Conservation (phyloP, 2,329 filamentous ascomycete genomes). For the Microdochium paspali region DNA sequence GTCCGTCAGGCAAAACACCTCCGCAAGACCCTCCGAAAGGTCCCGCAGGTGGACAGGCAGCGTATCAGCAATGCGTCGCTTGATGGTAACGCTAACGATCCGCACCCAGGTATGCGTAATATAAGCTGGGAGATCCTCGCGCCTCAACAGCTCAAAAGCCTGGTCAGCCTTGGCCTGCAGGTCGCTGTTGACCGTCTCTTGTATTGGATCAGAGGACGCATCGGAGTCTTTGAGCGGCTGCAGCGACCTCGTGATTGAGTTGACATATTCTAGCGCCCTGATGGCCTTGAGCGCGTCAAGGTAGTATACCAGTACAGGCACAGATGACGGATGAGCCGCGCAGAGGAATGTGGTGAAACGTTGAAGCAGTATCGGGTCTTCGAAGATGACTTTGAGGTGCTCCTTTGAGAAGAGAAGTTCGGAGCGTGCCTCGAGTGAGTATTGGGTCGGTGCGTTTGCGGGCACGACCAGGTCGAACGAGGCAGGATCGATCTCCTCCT, state of each 20-base stretch:
- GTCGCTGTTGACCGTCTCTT: constrained; percentile 44
- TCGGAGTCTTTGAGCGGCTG: constrained; percentile 43
- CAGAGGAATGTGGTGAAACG: constrained; percentile 61
- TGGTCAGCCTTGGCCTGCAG: constrained; percentile 54
- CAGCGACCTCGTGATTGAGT: constrained; percentile 55
- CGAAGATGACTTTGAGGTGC: constrained; percentile 57
- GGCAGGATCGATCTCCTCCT: constrained; percentile 25
- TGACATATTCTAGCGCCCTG: constrained; percentile 61
- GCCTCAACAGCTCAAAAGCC: constrained; percentile 54
- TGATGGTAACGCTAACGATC: constrained; percentile 61
- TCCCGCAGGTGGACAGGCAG: constrained; percentile 54
- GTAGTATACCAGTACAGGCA: constrained; percentile 62
- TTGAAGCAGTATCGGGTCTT: constrained; percentile 50
- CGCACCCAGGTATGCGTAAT: constrained; percentile 60
- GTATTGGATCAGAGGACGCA: constrained; percentile 41
- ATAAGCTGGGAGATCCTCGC: constrained; percentile 63
- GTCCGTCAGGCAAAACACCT: constrained; percentile 71
- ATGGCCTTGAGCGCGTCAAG: constrained; percentile 63
- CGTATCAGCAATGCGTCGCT: constrained; percentile 57
- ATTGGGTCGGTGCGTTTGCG: constrained; percentile 21
- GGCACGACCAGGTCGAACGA: constrained; percentile 35
- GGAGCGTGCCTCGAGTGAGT: constrained; percentile 54
- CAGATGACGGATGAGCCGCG: constrained; percentile 46
- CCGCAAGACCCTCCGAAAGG: constrained; percentile 64
- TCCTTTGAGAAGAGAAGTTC: constrained; percentile 57